Base-by-base conservation (phyloP, 2,329 filamentous ascomycete genomes). In the Trichoderma simmonsii region DNA sequence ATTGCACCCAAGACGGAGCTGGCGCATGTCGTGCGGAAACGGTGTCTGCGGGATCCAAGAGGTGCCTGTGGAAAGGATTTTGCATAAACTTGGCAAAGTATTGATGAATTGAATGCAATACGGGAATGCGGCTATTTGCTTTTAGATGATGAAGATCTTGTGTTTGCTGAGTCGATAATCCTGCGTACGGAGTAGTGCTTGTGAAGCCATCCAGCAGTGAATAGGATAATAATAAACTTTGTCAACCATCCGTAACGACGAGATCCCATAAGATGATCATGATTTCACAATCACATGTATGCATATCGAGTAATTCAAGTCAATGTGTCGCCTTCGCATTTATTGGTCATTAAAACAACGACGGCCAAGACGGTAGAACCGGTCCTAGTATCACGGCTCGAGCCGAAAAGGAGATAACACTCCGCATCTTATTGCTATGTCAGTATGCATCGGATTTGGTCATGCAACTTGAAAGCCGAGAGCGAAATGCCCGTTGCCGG, bases 1-100 rank as follows among this genome's bases (percentile, higher is more conserved):
- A 68, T 81, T 0, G 60, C 75, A 67, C 80, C 81, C 3, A 77
- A 30, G 26, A 80, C 77, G 1, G 80, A 81, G 68, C 39, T 82
- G 43, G 71, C 9, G 3, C 77, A 81, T 64, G 61, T 76, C 14
- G 71, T 76, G 43, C 36, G 34, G 7, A 67, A 34, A 28, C 51
- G 62, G 14, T 68, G 54, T 11, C 6, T 59, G 51, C 12, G 26
- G 6, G 34, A 68, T 24, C 34, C 14, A 24, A 6, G 43, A 56
- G 34, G 36, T 48, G 54, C 26, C 11, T 59, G 51, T 28, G 30
- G n/a, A 14, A 34, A n/a, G 30, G n/a, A 5, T 6, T 36, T 56
- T 18, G 14, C 6, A 6, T 66, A 8, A 51, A 34, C 2, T 14
- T 6, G 26, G 7, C 0, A 0, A n/a, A 15, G 6, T 6, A 11